Evolutionary conservation across 2,329 filamentous ascomycete species (phyloP), one percentile per base, ranked within the genome.

Genomic region (Thielaviopsis musarum): DNA sequence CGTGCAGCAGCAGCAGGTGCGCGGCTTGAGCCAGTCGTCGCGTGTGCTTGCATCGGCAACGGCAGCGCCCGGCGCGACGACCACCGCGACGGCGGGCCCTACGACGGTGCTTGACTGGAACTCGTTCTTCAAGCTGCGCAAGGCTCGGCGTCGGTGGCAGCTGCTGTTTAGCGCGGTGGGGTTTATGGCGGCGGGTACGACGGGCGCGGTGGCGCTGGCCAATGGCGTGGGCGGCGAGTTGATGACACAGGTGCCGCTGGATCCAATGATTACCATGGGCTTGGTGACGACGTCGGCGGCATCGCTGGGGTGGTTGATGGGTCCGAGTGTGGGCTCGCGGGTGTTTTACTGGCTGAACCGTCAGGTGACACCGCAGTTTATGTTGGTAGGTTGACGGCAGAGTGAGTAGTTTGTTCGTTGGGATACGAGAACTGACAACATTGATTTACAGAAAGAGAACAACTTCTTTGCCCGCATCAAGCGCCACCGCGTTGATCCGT

Each of bases 391-490:
- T 75, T n/a, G 48, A 10, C 17, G 9, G 30, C 30, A 34, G 4
- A 28, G 34, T 17, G 13, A 1, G 10, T 26, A 6, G 24, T 26
- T 26, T 26, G 24, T 26, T 26, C 24, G 30, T 26, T 19, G 34
- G 17, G 12, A 30, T 19, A 28, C 17, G 3, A 15, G 19, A 38
- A 52, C 34, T 48, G 53, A 58, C 28, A 34, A 2, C 30, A 5
- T 57, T 3, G 12, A 10, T 28, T 19, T 63, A 54, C 64, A 88
- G 79, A 97, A 96, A 80, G 93, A 98, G 74, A 88, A 84, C 67
- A 85, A 91, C 70, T 96, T 98, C 75, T 96, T 91, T 72, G 82
- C 84, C 62, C 81, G 91, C 65, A 88, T 98, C 73, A 93, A 91
- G 77, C 88, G 85, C 72, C 86, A 93, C 74, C 84, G 93, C 26